Conservation (phyloP, 352 stramenopile genomes). For the Globisporangium mamillatum region DNA sequence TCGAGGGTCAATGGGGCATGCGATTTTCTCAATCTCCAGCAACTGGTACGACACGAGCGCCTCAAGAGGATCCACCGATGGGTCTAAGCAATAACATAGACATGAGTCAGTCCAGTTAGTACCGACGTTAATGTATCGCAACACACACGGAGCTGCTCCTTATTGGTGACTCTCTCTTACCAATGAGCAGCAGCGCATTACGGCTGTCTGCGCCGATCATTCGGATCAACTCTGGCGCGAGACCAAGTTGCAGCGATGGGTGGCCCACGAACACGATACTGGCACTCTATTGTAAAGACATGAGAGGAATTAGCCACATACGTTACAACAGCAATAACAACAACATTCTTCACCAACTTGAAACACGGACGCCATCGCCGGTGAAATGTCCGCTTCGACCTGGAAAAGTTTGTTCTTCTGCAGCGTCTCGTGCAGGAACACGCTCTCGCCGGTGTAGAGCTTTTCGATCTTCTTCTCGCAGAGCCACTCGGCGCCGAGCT, state of each 20-base stretch:
- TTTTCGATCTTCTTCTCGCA: conserved; percentile 84
- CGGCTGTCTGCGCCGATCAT: conserved; percentile 56
- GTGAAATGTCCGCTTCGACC: conserved; percentile 38
- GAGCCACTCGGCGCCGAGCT: conserved; percentile 71
- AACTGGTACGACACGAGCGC: conserved; percentile 57
- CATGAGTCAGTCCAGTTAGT: not conserved
- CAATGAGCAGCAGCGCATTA: conserved; percentile 72
- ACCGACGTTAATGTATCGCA: not conserved
- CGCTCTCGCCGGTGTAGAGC: conserved; percentile 64
- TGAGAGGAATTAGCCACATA: not conserved
- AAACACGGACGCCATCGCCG: conserved; percentile 40
- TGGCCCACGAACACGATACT: conserved; percentile 79
- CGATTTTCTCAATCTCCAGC: conserved; percentile 73
- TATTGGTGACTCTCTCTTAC: conserved; percentile 14
- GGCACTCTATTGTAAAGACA: conserved; percentile 35
- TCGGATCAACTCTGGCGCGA: conserved; percentile 45
- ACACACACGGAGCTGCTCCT: not conserved
- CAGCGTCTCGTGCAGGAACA: conserved; percentile 65
- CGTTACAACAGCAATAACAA: not conserved
- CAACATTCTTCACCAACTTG: conserved; percentile 35
- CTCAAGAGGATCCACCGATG: conserved; percentile 44
- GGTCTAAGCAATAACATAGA: conserved; percentile 31
- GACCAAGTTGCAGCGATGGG: conserved; percentile 61
- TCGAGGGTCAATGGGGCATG: conserved; percentile 70
- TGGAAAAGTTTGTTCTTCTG: conserved; percentile 51